phyloP scores from a whole-genome alignment of 192 early-diverging fungal genomes.

The Lobosporangium transversale region DNA sequence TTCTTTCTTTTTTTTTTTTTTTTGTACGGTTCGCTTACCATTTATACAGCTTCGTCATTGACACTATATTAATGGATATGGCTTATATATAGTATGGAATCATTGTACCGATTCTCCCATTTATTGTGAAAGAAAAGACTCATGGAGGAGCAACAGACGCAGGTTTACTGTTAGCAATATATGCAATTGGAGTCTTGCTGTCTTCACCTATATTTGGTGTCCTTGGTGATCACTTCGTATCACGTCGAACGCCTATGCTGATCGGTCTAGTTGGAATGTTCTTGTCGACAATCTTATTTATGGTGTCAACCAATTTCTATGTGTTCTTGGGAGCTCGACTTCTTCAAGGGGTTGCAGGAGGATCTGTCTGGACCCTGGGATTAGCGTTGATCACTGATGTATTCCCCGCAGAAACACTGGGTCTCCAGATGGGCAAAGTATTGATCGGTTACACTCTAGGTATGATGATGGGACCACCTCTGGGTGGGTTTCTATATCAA shows the following conservation, averaged over 20 bases:
- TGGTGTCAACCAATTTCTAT: constrained; percentile 67
- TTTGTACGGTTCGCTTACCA: no score
- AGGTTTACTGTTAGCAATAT: constrained; percentile 70
- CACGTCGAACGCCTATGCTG: constrained; percentile 74
- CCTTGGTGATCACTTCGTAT: constrained; percentile 72
- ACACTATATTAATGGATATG: not conserved
- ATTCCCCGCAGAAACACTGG: constrained; percentile 58
- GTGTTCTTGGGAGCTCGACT: constrained; percentile 73
- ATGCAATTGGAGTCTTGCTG: constrained; percentile 69
- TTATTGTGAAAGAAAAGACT: constrained; percentile 68
- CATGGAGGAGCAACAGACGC: constrained; percentile 65
- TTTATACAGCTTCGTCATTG: not conserved
- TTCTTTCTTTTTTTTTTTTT: no score
- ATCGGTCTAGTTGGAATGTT: constrained; percentile 70
- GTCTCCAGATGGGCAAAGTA: constrained; percentile 76
- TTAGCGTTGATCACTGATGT: constrained; percentile 77
- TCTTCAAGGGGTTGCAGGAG: constrained; percentile 76
- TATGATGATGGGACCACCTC: constrained; percentile 70
- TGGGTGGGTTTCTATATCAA: constrained; percentile 73
- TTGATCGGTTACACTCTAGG: constrained; percentile 75
- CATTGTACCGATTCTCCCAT: constrained; percentile 79
- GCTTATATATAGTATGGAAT: constrained; percentile 64
- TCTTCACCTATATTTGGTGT: constrained; percentile 72
- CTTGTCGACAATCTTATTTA: constrained; percentile 71
- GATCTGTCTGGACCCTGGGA: constrained; percentile 76